Evolutionary conservation across 164 flowering plant species (phyloP).

Genomic region (Berberis vulgaris): DNA sequence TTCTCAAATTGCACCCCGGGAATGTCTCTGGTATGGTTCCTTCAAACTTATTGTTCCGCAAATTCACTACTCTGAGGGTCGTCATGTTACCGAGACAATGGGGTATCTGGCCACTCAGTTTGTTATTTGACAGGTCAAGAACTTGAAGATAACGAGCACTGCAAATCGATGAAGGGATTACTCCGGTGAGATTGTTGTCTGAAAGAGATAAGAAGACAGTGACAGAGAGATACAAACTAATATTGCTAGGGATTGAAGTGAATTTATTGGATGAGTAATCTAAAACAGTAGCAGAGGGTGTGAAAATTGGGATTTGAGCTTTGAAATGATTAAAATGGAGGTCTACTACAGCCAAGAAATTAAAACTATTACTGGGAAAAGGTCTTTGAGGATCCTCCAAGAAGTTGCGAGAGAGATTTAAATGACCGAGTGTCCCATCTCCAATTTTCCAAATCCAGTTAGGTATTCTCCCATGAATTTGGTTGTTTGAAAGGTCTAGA

Average conservation of each 20-base stretch:
- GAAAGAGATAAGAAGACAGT: slow-evolving; percentile 30
- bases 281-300: slow-evolving; percentile 15
- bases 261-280: slow-evolving; percentile 49
- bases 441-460: slow-evolving; percentile 31
- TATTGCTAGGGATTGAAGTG: slow-evolving; percentile 16
- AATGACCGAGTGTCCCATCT: neutral
- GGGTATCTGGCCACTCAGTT: slow-evolving; percentile 36
- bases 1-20: slow-evolving; percentile 23
- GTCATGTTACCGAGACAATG: slow-evolving; percentile 20
- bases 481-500: slow-evolving; percentile 43
- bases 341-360: slow-evolving; percentile 18
- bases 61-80: slow-evolving; percentile 33
- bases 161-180: slow-evolving; percentile 39
- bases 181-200: slow-evolving; percentile 11
- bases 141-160: slow-evolving; percentile 22
- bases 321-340: slow-evolving; percentile 27
- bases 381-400: neutral
- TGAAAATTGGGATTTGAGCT: slow-evolving; percentile 27
- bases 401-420: slow-evolving; percentile 19
- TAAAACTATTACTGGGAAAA: neutral
- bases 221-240: slow-evolving; percentile 7
- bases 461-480: slow-evolving; percentile 32
- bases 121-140: slow-evolving; percentile 49
- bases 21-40: slow-evolving; percentile 36
- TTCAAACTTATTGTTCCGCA: slow-evolving; percentile 27